Evolutionary conservation across 106 monocot genomes (phyloP), one percentile per base, ranked within the genome.

Genomic region (Acorus gramineus): DNA sequence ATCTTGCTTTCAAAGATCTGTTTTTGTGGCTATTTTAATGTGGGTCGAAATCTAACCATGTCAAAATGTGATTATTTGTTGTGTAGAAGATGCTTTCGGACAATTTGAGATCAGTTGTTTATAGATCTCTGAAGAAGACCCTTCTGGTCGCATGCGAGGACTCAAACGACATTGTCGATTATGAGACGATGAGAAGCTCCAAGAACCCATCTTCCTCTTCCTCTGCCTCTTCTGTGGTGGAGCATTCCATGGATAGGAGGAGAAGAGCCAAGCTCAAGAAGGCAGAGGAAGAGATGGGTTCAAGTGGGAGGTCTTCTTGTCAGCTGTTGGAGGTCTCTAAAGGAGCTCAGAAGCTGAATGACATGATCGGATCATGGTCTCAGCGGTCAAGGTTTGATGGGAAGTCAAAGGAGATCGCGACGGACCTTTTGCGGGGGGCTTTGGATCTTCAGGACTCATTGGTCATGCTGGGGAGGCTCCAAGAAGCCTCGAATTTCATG

Each of bases 371-470:
- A 28, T 28, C 28, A 1, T 28, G 28, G 28, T 28, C 28, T 28
- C 0, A 1, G 28, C 28, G 28, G 28, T 28, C 28, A 28, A 28
- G 28, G 28, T 28, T 28, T 28, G 28, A 28, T 50, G 56, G 13
- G 2, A 14, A 44, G 8, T 64, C 79, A 4, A 60, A 59, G 14
- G 52, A 75, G 46, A 65, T 82, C 12, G 56, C 77, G 0, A 71
- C 70, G 44, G 68, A 73, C 68, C 78, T 93, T 62, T 58, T 82
- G 42, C 69, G 63, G 74, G 80, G 80, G 45, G 80, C 78, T 6
- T 46, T 80, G 62, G 88, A 85, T 63, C 85, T 89, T 43, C 80
- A 93, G 63, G 80, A 77, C 63, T 92, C 92, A 2, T 11, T 88
- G 55, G 49, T 73, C 55, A 82, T 82, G 80, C 80, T 85, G 6